Base-by-base conservation (phyloP, 208 protist genomes). In the Strigomonas culicis region DNA sequence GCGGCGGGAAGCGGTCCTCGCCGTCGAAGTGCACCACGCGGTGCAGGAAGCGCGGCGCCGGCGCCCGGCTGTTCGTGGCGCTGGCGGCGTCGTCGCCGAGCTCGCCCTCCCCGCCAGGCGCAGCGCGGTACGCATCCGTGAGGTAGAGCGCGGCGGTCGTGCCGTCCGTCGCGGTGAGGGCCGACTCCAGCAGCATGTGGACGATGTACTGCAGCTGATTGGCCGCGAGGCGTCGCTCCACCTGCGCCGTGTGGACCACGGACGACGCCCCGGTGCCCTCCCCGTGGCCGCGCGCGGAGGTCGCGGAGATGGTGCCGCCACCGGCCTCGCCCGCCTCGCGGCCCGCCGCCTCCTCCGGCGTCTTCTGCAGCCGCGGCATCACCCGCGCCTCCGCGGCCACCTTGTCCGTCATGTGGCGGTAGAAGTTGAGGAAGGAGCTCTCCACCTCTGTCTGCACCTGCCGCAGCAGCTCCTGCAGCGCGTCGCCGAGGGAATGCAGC, bases 141-240 rank as follows among this genome's bases (percentile, higher is more conserved):
- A 95, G 39, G 68, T 86, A 95, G 0, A 95, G 56, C 0, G 83
- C 88, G 0, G 71, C 88, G 7, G 79, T 75, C 0, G 68, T 79
- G 2, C 68, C 85, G 28, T 81, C 80, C 7, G 74, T 69, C 4
- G 75, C 66, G 15, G 74, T 76, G 19, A 85, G 51, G 3, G 80
- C 71, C 1, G 77, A 72, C 39, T 92, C 83, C 34, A 95, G 71
- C 58, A 90, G 66, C 1, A 95, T 28, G 63, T 75, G 80, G 30
- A 95, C 73, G 28, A 79, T 86, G 13, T 75, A 78, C 59, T 90
- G 85, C 28, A 95, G 49, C 39, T 70, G 60, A 17, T 63, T 62
- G 6, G 70, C 73, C 15, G 72, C 75, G 10, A 53, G 70, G 10
- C 68, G 71, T 31, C 69, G 50, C 25, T 87, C 75, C 19, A 61